phyloP scores from a whole-genome alignment of 305 asterid genomes.

The Solanum hybrid region DNA sequence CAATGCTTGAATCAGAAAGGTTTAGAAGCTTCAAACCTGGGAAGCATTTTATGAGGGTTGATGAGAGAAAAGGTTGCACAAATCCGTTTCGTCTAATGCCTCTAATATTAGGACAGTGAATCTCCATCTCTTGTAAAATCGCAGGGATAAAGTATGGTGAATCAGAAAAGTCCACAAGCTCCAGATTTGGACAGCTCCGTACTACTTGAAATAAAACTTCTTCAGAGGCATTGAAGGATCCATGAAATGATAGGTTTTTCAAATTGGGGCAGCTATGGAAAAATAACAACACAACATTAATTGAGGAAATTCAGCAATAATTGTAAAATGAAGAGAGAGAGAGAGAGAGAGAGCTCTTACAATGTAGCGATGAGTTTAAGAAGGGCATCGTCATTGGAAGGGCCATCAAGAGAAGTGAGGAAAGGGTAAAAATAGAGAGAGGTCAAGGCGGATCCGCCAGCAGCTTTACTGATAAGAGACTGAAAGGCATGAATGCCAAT shows the following conservation, averaged over 20 bases:
- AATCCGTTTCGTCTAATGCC: slow-evolving; percentile 32
- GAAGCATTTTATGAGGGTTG: slow-evolving; percentile 12
- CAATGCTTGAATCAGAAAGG: slow-evolving; percentile 24
- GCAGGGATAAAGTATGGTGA: slow-evolving; percentile 26
- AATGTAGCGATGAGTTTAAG: slow-evolving; percentile 22
- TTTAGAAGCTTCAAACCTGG: slow-evolving; percentile 30
- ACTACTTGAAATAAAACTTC: slow-evolving; percentile 25
- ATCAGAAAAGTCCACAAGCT: slow-evolving; percentile 41
- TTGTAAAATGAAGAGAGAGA: not conserved
- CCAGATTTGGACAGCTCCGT: slow-evolving; percentile 27
- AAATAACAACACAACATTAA: not conserved
- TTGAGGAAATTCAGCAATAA: not conserved
- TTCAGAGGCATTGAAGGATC: slow-evolving; percentile 34
- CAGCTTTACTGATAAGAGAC: slow-evolving; percentile 21
- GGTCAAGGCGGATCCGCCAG: slow-evolving; percentile 18
- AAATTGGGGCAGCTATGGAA: slow-evolving; percentile 33
- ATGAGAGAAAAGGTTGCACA: slow-evolving; percentile 7
- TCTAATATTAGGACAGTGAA: slow-evolving; percentile 26
- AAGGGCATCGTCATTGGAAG: slow-evolving; percentile 29
- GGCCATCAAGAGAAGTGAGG: slow-evolving; percentile 14
- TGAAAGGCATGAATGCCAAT: slow-evolving; percentile 16
- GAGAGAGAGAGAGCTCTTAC: slow-evolving; percentile 6
- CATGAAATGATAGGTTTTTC: slow-evolving; percentile 42
- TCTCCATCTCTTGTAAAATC: slow-evolving; percentile 19
- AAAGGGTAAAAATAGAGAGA: slow-evolving; percentile 35